Evolutionary conservation across 352 stramenopile genomes (phyloP), one percentile per base, ranked within the genome.

Genomic region (Blastocystis sp.): DNA sequence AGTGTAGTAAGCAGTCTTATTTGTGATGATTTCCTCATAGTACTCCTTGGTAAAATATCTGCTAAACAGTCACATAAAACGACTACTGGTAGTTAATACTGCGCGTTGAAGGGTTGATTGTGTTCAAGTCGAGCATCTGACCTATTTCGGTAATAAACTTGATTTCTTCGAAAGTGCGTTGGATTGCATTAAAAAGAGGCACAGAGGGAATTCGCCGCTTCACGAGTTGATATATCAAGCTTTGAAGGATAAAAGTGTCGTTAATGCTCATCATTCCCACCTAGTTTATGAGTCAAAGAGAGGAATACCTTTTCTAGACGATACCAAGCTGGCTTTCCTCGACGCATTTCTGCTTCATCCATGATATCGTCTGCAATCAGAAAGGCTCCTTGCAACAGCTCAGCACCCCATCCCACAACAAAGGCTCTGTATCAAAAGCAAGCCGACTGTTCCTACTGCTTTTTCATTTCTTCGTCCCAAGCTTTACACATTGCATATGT

Each of bases 291-390:
- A 76, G 29, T 9, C 41, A 47, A 53, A 8, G 0, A 55, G 29
- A 8, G 53, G 6, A 26, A 26, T 26, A 79, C 68, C n/a, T n/a
- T 55, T 15, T 79, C 47, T 6, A 79, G 18, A 9, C 47, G 39
- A 59, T 79, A 79, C 68, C 68, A 79, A 0, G 68, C n/a, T 0
- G 68, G 37, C 41, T 79, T 79, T 59, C 68, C 68, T 62, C 68
- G 11, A 26, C 68, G 37, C 26, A n/a, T 79, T 41, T 79, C 68
- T 0, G 68, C n/a, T n/a, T 79, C 68, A 29, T 79, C 68, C 68
- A 79, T 79, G n/a, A 79, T 79, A n/a, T 79, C 68, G 23, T 79
- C 68, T 0, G 68, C 68, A 79, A 79, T 61, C 23, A 79, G 39
- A 55, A 79, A 79, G 8, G 68, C 41, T n/a, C 37, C 68, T 29